These are phyloP conservation scores for Musa balbisiana DNA, from an alignment of 202 grass and related monocot genomes.

Conservation along the genomic window DNA sequence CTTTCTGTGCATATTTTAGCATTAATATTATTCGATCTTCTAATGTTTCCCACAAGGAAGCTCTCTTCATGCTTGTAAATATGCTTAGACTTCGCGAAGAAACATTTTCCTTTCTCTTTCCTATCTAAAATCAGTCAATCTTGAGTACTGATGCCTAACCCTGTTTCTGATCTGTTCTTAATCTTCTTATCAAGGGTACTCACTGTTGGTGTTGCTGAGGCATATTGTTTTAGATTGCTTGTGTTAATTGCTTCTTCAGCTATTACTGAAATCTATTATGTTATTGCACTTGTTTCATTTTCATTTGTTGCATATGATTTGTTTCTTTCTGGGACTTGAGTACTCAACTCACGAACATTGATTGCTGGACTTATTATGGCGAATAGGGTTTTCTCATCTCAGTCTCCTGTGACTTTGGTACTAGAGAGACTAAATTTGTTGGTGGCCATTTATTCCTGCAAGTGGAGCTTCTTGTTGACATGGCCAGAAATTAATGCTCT, in stretches of 20 bases:
- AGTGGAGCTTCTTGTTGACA: neutral
- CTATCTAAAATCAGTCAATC: neutral
- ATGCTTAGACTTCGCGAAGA: neutral
- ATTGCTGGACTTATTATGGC: neutral
- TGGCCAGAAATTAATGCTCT: neutral
- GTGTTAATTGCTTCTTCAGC: neutral
- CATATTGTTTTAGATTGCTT: neutral
- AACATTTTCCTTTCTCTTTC: neutral
- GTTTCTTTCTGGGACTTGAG: no score
- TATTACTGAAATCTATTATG: neutral
- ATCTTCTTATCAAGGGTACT: no score
- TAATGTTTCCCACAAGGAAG: neutral
- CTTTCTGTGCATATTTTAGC: neutral
- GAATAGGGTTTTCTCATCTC: neutral
- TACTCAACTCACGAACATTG: no score
- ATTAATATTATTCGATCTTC: slow-evolving; percentile 7
- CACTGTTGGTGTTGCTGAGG: neutral
- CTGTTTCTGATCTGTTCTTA: neutral
- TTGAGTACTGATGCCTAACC: neutral
- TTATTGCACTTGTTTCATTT: neutral
- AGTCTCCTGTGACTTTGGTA: neutral
- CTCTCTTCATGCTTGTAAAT: neutral
- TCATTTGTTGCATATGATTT: neutral
- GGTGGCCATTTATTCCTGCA: neutral
- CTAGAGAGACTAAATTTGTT: neutral